These are phyloP conservation scores for Calendula officinalis DNA, from an alignment of 129 eudicot species.

Conservation along the genomic window DNA sequence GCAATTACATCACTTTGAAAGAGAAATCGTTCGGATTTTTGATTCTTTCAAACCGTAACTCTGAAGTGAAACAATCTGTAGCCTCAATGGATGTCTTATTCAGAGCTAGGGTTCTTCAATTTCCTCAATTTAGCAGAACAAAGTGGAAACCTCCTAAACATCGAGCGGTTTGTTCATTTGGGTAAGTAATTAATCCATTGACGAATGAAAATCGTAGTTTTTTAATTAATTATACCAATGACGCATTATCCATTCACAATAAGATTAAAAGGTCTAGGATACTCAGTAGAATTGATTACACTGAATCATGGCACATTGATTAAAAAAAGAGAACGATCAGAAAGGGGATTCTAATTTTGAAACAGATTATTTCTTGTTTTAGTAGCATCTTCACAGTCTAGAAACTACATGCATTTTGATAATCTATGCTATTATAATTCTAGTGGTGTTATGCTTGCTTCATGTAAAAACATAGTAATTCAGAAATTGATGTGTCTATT, in stretches of 20 bases:
- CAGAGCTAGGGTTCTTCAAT: conserved; percentile 17
- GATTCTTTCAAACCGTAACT: background rate
- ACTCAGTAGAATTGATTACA: too few relatives aligned
- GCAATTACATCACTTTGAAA: background rate
- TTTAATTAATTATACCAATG: background rate
- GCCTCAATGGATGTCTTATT: conserved; percentile 14
- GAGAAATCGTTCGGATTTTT: background rate
- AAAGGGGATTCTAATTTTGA: conserved; percentile 14
- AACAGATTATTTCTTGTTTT: background rate
- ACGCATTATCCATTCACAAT: background rate
- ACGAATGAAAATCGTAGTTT: background rate
- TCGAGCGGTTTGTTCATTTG: conserved; percentile 24
- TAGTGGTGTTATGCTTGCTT: background rate
- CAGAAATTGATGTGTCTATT: conserved; percentile 1
- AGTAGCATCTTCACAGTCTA: conserved; percentile 8
- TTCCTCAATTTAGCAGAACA: background rate
- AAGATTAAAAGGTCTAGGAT: too few relatives aligned
- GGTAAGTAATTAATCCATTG: conserved; percentile 14
- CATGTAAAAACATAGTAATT: too few relatives aligned
- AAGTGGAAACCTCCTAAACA: conserved; percentile 23
- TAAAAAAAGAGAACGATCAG: background rate
- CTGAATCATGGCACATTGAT: background rate
- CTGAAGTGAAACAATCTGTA: background rate
- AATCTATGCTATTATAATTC: background rate
- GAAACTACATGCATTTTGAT: conserved; percentile 5